A percentile compares a stretch with the other conserved stretches of the same genome.
These are phyloP conservation scores for Kondoa subrosea DNA, from an alignment of 768 basidiomycete species.

Conservation along the genomic window DNA sequence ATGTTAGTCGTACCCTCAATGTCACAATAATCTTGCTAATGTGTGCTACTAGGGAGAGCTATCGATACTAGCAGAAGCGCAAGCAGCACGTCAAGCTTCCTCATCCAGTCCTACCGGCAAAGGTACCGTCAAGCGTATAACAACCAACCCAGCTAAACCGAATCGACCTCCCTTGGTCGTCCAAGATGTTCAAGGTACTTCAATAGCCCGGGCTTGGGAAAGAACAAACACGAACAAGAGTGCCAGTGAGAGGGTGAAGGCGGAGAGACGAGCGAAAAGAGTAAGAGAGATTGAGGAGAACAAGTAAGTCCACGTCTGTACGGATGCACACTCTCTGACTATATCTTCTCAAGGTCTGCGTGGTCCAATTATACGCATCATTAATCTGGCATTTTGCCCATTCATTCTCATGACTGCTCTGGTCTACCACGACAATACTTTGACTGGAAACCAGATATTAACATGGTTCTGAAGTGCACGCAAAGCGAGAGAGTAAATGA, in stretches of 20 bases:
- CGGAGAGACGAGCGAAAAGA: background rate
- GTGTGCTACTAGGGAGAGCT: slow-evolving; percentile 3
- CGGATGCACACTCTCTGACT: no score
- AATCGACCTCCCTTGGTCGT: background rate
- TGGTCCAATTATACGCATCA: no score
- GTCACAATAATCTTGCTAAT: background rate
- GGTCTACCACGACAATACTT: no score
- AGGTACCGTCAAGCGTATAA: background rate
- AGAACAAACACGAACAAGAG: background rate
- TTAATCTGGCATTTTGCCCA: no score
- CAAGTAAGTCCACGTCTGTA: background rate
- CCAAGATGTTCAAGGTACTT: slow-evolving; percentile 1
- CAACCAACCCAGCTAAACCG: background rate
- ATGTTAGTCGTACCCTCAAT: background rate
- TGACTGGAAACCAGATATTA: no score
- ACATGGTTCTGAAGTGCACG: no score
- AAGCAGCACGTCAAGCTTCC: background rate
- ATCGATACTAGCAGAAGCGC: background rate
- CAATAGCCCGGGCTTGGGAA: background rate
- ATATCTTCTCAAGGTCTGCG: no score
- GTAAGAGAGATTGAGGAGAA: background rate
- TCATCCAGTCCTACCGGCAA: background rate
- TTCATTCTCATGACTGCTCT: no score
- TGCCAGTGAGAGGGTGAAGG: background rate
- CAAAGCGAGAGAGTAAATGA: no score